phyloP scores from a whole-genome alignment of 345 rosid species.

The Punica granatum region DNA sequence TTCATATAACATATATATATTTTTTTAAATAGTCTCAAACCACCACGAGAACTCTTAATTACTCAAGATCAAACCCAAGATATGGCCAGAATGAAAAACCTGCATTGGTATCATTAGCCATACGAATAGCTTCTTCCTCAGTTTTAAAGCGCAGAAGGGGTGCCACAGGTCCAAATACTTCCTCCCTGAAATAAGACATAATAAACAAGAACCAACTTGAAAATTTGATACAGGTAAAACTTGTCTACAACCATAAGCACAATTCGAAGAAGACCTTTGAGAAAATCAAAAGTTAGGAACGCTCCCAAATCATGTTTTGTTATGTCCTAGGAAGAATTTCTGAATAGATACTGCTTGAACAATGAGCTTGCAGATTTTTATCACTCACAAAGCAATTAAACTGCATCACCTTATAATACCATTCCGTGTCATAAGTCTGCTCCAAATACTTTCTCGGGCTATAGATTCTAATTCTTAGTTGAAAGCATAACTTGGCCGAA shows the following conservation, averaged over 20 bases:
- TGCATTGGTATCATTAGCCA: conserved; percentile 85
- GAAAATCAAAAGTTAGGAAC: background rate
- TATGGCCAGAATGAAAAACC: conserved; percentile 28
- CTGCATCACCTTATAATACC: background rate
- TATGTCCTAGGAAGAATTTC: background rate
- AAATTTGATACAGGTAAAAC: background rate
- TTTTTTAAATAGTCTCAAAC: background rate
- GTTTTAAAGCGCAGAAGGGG: conserved; percentile 74
- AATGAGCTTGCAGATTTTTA: background rate
- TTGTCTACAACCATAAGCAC: background rate
- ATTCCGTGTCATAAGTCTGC: background rate
- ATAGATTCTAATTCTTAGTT: background rate
- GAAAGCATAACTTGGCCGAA: background rate
- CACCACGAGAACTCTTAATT: background rate
- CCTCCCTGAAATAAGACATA: conserved; percentile 47
- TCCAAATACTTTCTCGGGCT: background rate
- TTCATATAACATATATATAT: background rate
- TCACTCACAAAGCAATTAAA: background rate
- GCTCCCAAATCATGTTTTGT: background rate
- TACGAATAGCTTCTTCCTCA: conserved; percentile 76
- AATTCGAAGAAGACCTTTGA: background rate
- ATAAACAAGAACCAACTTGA: background rate
- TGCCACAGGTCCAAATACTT: conserved; percentile 96
- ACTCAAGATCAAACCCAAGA: background rate
- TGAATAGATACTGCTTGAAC: background rate